phyloP scores from a whole-genome alignment of 257 asterid genomes.

The Nicotiana undulata region DNA sequence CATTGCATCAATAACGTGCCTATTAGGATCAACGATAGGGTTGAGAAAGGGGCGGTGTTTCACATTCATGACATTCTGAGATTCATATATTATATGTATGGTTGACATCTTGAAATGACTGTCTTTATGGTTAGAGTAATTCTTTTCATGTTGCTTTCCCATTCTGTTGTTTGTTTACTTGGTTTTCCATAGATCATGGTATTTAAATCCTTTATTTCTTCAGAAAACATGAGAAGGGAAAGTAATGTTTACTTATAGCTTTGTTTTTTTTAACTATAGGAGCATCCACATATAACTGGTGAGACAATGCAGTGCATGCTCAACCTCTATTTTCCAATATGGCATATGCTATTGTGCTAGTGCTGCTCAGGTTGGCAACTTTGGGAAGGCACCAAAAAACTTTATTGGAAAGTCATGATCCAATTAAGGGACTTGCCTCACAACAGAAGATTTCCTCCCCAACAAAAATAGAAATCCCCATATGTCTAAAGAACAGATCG shows the following conservation, averaged over 20 bases:
- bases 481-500: constrained; percentile 69
- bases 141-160: neutral
- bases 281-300: constrained; percentile 85
- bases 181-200: neutral
- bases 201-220: neutral
- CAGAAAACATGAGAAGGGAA: neutral
- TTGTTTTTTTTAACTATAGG: constrained; percentile 38
- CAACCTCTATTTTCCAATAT: constrained; percentile 57
- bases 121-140: no score
- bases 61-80: neutral
- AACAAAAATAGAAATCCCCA: constrained; percentile 78
- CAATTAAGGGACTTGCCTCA: constrained; percentile 80
- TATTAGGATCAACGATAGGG: neutral
- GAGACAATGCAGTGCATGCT: constrained; percentile 55
- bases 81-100: neutral
- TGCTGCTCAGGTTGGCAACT: constrained; percentile 54
- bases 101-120: neutral
- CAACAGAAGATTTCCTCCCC: constrained; percentile 97
- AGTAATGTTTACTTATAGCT: neutral
- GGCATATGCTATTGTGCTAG: constrained; percentile 81
- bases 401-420: no score
- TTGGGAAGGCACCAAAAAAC: neutral
- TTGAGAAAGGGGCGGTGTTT: neutral
- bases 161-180: neutral
- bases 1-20: neutral